A percentile compares a stretch with the other conserved stretches of the same genome.
Evolutionary conservation across 176 grass and related monocot species (phyloP).

Genomic region (Eleusine indica): DNA sequence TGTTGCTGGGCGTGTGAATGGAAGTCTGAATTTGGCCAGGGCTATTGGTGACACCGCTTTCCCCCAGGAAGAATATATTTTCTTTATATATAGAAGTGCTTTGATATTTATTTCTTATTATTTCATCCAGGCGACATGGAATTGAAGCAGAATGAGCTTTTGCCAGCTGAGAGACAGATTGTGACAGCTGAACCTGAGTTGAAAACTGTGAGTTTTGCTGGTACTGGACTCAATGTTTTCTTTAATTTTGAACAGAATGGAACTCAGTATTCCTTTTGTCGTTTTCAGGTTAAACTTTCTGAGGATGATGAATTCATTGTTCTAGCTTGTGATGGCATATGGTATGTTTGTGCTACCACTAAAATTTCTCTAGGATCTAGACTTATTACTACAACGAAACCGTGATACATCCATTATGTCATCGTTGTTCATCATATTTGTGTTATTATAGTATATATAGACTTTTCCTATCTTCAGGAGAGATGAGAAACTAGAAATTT

Average conservation of each 20-base stretch:
- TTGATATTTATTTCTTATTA: conserved; percentile 12
- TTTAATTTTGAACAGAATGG: conserved; percentile 20
- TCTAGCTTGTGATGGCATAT: conserved; percentile 94
- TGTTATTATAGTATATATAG: background rate
- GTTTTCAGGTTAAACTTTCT: conserved; percentile 71
- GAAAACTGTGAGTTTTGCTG: conserved; percentile 62
- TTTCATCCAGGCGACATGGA: conserved; percentile 82
- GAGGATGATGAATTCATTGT: conserved; percentile 94
- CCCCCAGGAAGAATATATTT: conserved; percentile 9
- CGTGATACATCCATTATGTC: background rate
- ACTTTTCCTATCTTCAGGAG: background rate
- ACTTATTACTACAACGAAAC: background rate
- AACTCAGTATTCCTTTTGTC: conserved; percentile 27
- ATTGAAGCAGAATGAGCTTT: conserved; percentile 78
- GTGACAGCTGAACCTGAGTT: conserved; percentile 83
- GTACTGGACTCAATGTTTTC: conserved; percentile 17
- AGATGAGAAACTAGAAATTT: background rate
- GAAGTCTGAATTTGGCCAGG: conserved; percentile 86
- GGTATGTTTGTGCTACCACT: conserved; percentile 48
- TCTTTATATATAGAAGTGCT: background rate
- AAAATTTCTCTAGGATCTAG: background rate
- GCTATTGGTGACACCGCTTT: conserved; percentile 64
- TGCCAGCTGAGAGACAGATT: conserved; percentile 87
- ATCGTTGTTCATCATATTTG: conserved; percentile 15
- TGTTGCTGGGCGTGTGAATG: conserved; percentile 84